Conservation (phyloP, 306 rosid genomes). For the Vigna mungo region DNA sequence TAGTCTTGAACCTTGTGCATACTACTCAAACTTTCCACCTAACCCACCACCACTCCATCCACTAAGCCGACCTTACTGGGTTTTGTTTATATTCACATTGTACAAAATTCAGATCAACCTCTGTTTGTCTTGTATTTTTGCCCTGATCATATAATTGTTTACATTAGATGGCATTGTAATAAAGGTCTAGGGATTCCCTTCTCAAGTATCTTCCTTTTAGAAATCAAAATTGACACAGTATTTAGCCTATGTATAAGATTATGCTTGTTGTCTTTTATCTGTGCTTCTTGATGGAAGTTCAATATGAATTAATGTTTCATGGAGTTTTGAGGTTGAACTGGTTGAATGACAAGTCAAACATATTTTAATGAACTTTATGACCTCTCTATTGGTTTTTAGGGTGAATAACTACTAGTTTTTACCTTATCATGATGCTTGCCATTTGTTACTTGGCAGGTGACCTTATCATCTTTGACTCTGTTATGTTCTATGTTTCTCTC, state of each 20-base stretch:
- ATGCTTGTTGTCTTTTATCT: neutral
- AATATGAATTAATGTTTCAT: neutral
- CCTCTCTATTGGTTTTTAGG: neutral
- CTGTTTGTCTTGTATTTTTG: neutral
- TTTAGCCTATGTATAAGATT: neutral
- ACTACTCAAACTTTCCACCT: neutral
- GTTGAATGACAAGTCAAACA: neutral
- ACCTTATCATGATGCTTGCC: neutral
- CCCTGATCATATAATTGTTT: neutral
- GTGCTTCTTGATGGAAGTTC: neutral
- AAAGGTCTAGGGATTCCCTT: neutral
- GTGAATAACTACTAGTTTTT: neutral
- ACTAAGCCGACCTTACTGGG: neutral
- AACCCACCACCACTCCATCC: neutral
- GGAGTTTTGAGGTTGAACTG: neutral
- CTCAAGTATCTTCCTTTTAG: neutral
- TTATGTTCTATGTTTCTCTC: neutral
- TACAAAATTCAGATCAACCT: conserved; percentile 1
- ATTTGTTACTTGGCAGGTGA: conserved; percentile 15
- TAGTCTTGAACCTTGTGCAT: neutral
- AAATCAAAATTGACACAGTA: too few species aligned
- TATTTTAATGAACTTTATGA: conserved; percentile 4
- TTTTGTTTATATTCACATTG: neutral
- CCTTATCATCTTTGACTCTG: conserved; percentile 9
- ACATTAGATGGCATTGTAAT: neutral